These are phyloP conservation scores for Jasminum sambac DNA, from an alignment of 257 asterid species.

Conservation along the genomic window DNA sequence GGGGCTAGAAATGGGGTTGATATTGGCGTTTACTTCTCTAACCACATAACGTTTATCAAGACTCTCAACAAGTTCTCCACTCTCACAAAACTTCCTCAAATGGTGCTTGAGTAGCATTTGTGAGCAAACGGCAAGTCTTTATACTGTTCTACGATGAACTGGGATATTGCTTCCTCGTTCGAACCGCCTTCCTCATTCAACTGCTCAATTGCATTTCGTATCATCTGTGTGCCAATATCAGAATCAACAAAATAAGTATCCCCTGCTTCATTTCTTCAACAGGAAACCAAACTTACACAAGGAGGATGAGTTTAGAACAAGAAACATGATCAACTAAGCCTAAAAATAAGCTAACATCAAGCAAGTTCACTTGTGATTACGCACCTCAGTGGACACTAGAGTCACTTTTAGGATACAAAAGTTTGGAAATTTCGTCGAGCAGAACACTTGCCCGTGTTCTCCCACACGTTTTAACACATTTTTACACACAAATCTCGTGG, in stretches of 20 bases:
- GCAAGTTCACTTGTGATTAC: not conserved
- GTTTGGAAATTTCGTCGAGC: not conserved
- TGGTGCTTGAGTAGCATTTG: constrained; percentile 45
- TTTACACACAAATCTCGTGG: no score
- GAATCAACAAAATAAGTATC: not conserved
- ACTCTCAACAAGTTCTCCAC: constrained; percentile 33
- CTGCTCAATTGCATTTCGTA: constrained; percentile 49
- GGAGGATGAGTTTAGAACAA: not conserved
- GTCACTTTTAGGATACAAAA: not conserved
- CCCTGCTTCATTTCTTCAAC: not conserved
- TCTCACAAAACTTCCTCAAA: constrained; percentile 39
- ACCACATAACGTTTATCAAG: constrained; percentile 30
- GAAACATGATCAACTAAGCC: not conserved
- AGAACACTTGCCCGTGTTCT: no score
- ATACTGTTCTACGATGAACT: constrained; percentile 36
- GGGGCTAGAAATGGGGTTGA: constrained; percentile 8
- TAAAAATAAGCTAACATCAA: not conserved
- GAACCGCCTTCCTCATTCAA: constrained; percentile 54
- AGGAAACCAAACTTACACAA: not conserved
- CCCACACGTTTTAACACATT: no score
- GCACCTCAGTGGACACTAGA: not conserved
- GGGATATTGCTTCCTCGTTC: constrained; percentile 50
- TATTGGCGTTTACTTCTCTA: constrained; percentile 11
- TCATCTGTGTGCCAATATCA: constrained; percentile 56
- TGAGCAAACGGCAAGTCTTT: constrained; percentile 59